Evolutionary conservation across 73 alveolate genomes (phyloP).

Genomic region (Paramecium primaurelia): DNA sequence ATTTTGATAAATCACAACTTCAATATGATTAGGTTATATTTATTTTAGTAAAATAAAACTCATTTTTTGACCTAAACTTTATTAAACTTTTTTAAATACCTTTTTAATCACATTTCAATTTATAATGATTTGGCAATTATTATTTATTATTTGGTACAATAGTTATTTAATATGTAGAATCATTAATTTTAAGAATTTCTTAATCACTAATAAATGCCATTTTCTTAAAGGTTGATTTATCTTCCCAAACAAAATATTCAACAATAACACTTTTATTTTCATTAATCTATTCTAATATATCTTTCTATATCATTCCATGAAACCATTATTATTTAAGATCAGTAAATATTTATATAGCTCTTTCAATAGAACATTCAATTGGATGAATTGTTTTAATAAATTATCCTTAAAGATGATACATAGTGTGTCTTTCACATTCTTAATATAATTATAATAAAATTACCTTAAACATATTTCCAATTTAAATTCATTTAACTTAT

Average conservation of each 20-base stretch:
- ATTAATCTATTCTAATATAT: not conserved
- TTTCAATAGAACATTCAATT: not conserved
- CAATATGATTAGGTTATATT: not conserved
- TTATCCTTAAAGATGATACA: not conserved
- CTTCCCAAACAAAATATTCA: not conserved
- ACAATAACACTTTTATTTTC: not conserved
- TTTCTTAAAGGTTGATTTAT: not conserved
- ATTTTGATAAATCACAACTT: not conserved
- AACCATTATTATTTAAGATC: not conserved
- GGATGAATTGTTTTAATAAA: constrained; percentile 1
- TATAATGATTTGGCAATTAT: not conserved
- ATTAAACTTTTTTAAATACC: not conserved
- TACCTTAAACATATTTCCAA: not conserved
- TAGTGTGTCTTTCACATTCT: not conserved
- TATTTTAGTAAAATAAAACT: not conserved
- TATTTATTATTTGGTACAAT: not conserved
- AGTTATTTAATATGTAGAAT: not conserved
- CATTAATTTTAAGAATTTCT: not conserved
- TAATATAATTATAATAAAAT: not conserved
- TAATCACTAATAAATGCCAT: not conserved
- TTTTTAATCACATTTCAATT: not conserved
- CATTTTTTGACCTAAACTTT: not conserved
- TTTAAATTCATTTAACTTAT: not conserved
- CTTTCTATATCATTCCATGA: not conserved
- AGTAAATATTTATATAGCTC: not conserved